phyloP scores from a whole-genome alignment of 306 rosid genomes.

The Corylus americana region DNA sequence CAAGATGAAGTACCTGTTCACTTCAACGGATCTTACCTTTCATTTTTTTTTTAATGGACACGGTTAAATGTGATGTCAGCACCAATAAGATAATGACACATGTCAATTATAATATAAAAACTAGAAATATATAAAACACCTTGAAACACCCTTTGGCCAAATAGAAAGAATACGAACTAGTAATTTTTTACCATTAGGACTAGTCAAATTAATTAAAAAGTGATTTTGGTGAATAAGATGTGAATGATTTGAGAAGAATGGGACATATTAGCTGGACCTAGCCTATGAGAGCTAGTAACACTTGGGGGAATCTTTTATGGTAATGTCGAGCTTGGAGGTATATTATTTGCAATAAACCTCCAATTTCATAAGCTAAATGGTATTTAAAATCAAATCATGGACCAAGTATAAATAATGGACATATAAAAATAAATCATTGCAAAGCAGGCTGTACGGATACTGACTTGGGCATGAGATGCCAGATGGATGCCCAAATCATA shows the following conservation, averaged over 20 bases:
- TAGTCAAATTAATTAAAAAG: too few relatives aligned
- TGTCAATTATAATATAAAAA: too few relatives aligned
- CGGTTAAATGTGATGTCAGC: too few relatives aligned
- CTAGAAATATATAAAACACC: too few relatives aligned
- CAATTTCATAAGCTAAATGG: background rate
- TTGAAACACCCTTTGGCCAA: too few relatives aligned
- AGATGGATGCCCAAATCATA: constrained; percentile 39
- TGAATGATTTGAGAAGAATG: background rate
- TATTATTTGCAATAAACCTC: background rate
- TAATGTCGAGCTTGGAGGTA: background rate
- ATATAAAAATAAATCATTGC: constrained; percentile 8
- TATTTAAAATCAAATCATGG: background rate
- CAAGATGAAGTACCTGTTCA: too few relatives aligned
- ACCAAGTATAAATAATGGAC: background rate
- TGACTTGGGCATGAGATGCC: constrained; percentile 32
- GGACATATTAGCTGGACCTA: background rate
- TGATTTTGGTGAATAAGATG: too few relatives aligned
- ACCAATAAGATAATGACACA: too few relatives aligned
- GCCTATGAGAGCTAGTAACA: background rate
- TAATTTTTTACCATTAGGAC: too few relatives aligned
- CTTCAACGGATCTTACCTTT: too few relatives aligned
- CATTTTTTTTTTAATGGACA: too few relatives aligned
- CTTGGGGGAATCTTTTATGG: background rate
- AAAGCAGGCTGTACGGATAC: constrained; percentile 21
- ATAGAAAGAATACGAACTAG: too few relatives aligned